phyloP scores from a whole-genome alignment of 108 stramenopile genomes.

The Cyclotella cryptica region DNA sequence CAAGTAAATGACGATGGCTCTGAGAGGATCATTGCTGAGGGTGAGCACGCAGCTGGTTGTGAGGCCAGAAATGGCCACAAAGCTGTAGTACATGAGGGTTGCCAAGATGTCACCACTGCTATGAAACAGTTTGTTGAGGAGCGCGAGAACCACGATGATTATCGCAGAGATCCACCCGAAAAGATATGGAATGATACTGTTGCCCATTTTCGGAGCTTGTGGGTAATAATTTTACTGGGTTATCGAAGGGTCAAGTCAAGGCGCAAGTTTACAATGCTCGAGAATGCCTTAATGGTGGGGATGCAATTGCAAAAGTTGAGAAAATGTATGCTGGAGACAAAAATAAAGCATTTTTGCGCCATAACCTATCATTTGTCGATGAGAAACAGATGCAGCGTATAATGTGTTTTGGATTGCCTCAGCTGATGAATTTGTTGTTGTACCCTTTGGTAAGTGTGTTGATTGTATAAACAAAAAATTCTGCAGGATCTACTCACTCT shows the following conservation, averaged over 20 bases:
- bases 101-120: neutral
- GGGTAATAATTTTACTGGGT: neutral
- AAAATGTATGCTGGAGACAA: neutral
- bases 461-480: no score
- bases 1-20: no score
- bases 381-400: no score
- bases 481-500: no score
- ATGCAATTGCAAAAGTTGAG: neutral
- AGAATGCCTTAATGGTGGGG: neutral
- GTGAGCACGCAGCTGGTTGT: no score
- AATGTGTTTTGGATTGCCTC: no score
- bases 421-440: no score
- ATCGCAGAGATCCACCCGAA: neutral
- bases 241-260: neutral
- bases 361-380: neutral
- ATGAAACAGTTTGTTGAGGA: slow-evolving; percentile 8
- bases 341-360: neutral
- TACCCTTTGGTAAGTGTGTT: no score
- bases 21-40: no score
- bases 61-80: no score
- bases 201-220: neutral
- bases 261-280: neutral
- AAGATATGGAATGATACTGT: neutral
- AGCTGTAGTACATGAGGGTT: no score
- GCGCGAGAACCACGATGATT: neutral